phyloP scores from a whole-genome alignment of 179 eudicot species.

The Beta corolliflora region DNA sequence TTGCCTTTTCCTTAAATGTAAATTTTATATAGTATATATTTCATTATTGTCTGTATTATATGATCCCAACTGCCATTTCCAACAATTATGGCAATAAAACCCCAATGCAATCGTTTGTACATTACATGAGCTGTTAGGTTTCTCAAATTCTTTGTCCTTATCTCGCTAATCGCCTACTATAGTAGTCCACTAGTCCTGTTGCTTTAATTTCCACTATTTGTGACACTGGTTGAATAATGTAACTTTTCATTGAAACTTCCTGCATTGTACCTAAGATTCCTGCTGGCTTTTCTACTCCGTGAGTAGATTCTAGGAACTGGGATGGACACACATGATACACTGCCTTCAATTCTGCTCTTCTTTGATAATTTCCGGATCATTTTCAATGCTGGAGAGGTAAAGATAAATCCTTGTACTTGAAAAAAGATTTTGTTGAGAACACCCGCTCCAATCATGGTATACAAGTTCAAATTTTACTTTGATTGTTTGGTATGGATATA shows the following conservation, averaged over 20 bases:
- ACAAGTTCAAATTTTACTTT: neutral
- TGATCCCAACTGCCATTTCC: no score
- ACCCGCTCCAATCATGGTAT: neutral
- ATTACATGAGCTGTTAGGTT: no score
- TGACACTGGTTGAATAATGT: no score
- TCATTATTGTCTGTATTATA: no score
- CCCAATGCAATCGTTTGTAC: no score
- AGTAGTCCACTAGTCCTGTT: neutral
- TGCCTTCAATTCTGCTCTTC: constrained; percentile 21
- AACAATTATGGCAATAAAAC: no score
- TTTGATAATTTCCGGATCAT: constrained; percentile 20
- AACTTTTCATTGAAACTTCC: neutral
- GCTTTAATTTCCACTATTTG: neutral
- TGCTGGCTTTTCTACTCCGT: neutral
- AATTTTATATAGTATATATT: no score
- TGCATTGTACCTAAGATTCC: neutral
- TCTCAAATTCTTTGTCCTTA: no score
- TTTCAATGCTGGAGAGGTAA: constrained; percentile 27
- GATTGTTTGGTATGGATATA: neutral
- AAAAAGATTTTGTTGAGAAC: neutral
- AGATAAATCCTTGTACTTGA: neutral
- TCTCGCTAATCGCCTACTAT: no score
- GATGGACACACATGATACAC: constrained; percentile 23
- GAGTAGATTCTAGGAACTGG: constrained; percentile 25
- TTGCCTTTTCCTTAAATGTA: no score